These are phyloP conservation scores for Phaeodactylum tricornutum DNA, from an alignment of 108 stramenopile species.

Conservation along the genomic window DNA sequence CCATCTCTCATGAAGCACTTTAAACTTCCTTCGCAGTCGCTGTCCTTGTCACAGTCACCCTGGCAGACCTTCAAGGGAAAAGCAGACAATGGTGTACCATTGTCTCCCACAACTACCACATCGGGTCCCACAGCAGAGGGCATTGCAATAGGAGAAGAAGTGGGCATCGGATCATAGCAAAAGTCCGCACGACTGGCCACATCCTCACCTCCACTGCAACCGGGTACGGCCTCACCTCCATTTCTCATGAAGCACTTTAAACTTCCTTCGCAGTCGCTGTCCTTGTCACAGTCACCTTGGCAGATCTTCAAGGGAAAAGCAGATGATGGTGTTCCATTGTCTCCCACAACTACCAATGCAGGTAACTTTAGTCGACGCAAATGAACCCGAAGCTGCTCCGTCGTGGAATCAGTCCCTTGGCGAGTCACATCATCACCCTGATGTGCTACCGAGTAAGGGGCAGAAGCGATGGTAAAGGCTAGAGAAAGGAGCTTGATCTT, in stretches of 20 bases:
- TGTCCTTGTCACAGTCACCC: slow-evolving; percentile 35
- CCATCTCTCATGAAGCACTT: slow-evolving; percentile 22
- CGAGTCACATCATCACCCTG: too few relatives aligned
- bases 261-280: slow-evolving; percentile 12
- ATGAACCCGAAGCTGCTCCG: too few relatives aligned
- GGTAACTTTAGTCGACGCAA: too few relatives aligned
- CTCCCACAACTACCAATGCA: too few relatives aligned
- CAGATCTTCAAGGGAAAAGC: slow-evolving; percentile 14
- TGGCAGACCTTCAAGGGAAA: slow-evolving; percentile 22
- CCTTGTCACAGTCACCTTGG: slow-evolving; percentile 13
- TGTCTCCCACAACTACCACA: not conserved
- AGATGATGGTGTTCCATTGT: not conserved
- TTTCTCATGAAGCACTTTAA: slow-evolving; percentile 17
- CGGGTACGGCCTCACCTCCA: slow-evolving; percentile 13
- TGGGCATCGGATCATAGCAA: slow-evolving; percentile 10
- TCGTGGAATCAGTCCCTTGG: too few relatives aligned
- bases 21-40: slow-evolving; percentile 20
- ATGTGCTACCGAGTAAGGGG: too few relatives aligned
- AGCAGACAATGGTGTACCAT: not conserved
- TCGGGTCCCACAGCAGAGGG: too few relatives aligned
- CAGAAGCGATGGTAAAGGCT: too few relatives aligned
- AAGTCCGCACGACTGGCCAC: slow-evolving; percentile 8
- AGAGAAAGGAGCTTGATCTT: too few relatives aligned
- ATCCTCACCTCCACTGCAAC: slow-evolving; percentile 8
- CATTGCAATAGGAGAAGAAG: not conserved